phyloP scores from a whole-genome alignment of 2,329 filamentous ascomycete genomes.

The Parascedosporium putredinis region DNA sequence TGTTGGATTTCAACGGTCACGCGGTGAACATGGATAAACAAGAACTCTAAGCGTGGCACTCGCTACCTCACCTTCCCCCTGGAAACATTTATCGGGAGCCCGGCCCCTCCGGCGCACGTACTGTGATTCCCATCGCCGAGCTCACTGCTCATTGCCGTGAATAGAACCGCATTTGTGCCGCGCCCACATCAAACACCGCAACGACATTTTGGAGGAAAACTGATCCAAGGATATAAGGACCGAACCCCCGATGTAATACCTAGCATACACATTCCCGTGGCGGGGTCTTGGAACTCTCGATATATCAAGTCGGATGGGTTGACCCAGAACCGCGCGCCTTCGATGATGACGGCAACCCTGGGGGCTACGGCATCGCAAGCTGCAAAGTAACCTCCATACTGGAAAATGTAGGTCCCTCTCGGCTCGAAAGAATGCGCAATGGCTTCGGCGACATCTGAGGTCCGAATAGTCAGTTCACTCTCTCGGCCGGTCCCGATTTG shows the following conservation, averaged over 20 bases:
- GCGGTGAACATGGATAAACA: too few species aligned
- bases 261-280: slow-evolving; percentile 37
- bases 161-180: slow-evolving; percentile 35
- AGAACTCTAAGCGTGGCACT: too few species aligned
- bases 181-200: slow-evolving; percentile 36
- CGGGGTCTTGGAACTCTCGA: slow-evolving; percentile 29
- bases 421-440: slow-evolving; percentile 37
- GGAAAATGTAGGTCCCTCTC: slow-evolving; percentile 33
- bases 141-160: slow-evolving; percentile 11
- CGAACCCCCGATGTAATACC: slow-evolving; percentile 32
- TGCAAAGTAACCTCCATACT: slow-evolving; percentile 38
- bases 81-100: too few species aligned
- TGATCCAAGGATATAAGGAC: slow-evolving; percentile 39
- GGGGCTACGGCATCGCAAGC: slow-evolving; percentile 37
- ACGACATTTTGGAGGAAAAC: slow-evolving; percentile 41
- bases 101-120: too few species aligned
- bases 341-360: slow-evolving; percentile 33
- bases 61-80: too few species aligned
- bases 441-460: slow-evolving; percentile 32
- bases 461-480: neutral
- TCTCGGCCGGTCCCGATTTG: too few species aligned
- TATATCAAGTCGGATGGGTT: slow-evolving; percentile 39
- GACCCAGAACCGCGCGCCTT: slow-evolving; percentile 32
- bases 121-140: too few species aligned
- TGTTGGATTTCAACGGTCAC: too few species aligned